Conservation (phyloP, 176 grass and related monocot genomes). For the Chloris gayana region DNA sequence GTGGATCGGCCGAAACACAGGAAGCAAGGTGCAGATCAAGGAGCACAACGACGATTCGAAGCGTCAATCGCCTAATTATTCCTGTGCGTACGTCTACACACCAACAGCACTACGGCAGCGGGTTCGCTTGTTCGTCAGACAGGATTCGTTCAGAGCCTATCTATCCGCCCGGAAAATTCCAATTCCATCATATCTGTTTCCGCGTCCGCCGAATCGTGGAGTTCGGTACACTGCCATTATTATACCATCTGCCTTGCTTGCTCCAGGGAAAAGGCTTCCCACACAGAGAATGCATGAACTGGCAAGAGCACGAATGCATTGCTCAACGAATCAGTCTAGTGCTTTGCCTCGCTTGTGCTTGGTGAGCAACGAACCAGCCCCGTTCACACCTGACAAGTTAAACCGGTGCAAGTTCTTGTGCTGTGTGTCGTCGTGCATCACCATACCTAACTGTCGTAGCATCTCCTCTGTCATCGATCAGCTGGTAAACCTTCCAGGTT, state of each 20-base stretch:
- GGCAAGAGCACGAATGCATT: constrained; percentile 1
- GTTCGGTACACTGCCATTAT: constrained; percentile 51
- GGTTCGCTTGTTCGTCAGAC: not conserved
- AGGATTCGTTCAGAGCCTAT: too few relatives aligned
- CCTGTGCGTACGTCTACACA: constrained; percentile 18
- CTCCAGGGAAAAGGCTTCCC: not conserved
- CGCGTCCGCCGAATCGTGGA: constrained; percentile 36
- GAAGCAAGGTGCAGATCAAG: not conserved
- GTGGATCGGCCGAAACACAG: not conserved
- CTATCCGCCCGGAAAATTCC: not conserved
- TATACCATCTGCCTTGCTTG: not conserved
- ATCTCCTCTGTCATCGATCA: not conserved
- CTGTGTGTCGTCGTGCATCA: constrained; percentile 19
- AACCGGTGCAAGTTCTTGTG: not conserved
- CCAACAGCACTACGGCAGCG: not conserved
- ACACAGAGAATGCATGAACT: not conserved
- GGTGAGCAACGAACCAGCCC: not conserved
- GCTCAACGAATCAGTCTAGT: not conserved
- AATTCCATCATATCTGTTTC: constrained; percentile 35
- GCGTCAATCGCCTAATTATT: constrained; percentile 42
- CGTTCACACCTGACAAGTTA: constrained; percentile 28
- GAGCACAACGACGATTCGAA: not conserved
- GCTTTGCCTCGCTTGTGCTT: too few relatives aligned
- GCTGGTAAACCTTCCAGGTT: constrained; percentile 31
- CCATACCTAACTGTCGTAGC: constrained; percentile 47